Conservation (phyloP, 1,284 basidiomycete genomes). For the Peniophora sp. region DNA sequence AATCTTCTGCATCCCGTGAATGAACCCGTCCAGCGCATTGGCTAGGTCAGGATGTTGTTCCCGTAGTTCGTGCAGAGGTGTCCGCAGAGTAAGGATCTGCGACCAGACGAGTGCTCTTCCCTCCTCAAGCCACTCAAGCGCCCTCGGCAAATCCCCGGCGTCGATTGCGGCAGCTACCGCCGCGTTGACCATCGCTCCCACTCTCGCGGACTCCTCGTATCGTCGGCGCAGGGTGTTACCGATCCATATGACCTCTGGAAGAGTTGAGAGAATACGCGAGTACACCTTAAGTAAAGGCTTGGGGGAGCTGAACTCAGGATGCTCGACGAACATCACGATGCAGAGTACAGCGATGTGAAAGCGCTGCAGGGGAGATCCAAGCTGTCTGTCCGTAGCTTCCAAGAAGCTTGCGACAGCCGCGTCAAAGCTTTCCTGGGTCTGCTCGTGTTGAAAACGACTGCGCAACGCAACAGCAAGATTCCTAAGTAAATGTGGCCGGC, state of each 20-base stretch:
- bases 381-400: neutral
- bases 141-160: neutral
- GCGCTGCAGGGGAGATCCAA: neutral
- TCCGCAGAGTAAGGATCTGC: neutral
- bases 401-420: neutral
- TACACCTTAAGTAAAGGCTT: neutral
- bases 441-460: neutral
- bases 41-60: neutral
- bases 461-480: neutral
- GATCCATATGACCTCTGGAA: neutral
- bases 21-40: neutral
- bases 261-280: slow-evolving; percentile 11
- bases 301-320: neutral
- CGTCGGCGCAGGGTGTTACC: neutral
- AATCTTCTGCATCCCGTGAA: neutral
- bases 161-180: neutral
- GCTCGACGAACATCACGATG: neutral
- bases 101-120: neutral
- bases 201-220: neutral
- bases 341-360: neutral
- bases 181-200: neutral
- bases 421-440: neutral
- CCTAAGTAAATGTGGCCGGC: neutral
- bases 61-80: neutral
- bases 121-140: neutral